Percentiles rank a stretch among this genome's conserved stretches.
Evolutionary conservation across 1,284 basidiomycete species (phyloP).

Genomic region (Ceratobasidium sp.): DNA sequence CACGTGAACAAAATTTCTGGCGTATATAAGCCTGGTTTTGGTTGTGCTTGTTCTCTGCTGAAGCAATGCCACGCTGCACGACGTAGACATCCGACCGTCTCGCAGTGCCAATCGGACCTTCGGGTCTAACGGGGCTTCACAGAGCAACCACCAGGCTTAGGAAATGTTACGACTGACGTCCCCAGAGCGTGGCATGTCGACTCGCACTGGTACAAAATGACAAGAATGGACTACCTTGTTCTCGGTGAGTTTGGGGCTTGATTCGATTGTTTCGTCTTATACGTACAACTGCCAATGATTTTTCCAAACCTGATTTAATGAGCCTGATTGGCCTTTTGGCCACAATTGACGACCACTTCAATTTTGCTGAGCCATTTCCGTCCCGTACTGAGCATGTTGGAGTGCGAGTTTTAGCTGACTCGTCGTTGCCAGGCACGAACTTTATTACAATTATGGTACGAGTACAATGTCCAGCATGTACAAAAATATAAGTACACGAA

Average conservation of each 20-base stretch:
- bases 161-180: constrained; percentile 47
- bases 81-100: constrained; percentile 24
- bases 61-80: constrained; percentile 42
- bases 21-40: constrained; percentile 29
- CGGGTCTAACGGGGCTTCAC: constrained; percentile 36
- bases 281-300: constrained; percentile 25
- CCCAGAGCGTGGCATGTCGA: constrained; percentile 46
- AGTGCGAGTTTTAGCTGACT: constrained; percentile 13
- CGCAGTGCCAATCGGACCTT: constrained; percentile 39
- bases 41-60: constrained; percentile 7
- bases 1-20: constrained; percentile 34
- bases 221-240: background rate
- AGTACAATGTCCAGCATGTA: constrained; percentile 34
- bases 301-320: constrained; percentile 44
- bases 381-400: background rate
- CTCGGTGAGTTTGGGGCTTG: background rate
- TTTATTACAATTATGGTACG: constrained; percentile 3
- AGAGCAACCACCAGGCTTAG: constrained; percentile 41
- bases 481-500: constrained; percentile 28
- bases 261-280: background rate
- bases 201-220: constrained; percentile 43
- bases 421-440: background rate
- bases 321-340: constrained; percentile 42
- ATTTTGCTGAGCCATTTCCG: constrained; percentile 28
- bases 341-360: constrained; percentile 43